Percentiles rank a stretch among this genome's conserved stretches.
These are phyloP conservation scores for Komagataella populi DNA, from an alignment of 805 yeast genomes.

Conservation along the genomic window DNA sequence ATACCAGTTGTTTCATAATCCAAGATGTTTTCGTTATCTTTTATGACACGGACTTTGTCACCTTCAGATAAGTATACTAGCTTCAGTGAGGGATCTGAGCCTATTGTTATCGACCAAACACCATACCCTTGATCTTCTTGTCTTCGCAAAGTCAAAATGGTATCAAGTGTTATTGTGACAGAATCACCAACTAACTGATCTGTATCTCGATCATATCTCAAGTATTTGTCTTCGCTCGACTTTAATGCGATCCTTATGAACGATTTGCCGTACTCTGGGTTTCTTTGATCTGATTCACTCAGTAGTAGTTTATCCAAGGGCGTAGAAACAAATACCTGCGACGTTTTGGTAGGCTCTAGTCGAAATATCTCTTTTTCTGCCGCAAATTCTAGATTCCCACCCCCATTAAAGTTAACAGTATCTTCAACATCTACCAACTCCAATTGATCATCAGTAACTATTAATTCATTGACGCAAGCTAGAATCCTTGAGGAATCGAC, in stretches of 20 bases:
- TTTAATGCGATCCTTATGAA: conserved; percentile 10
- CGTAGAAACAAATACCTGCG: conserved; percentile 14
- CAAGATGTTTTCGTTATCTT: conserved; percentile 16
- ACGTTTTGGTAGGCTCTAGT: conserved; percentile 12
- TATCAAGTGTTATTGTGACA: conserved; percentile 14
- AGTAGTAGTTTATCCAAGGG: conserved; percentile 10
- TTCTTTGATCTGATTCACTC: background rate
- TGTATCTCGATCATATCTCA: conserved; percentile 8
- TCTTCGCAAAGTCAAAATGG: conserved; percentile 11
- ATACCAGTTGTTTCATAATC: conserved; percentile 10
- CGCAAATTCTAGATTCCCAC: conserved; percentile 2
- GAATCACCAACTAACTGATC: conserved; percentile 9
- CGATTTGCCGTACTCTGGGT: conserved; percentile 1
- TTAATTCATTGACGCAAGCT: conserved; percentile 1
- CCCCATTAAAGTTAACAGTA: conserved; percentile 11
- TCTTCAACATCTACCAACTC: conserved; percentile 2
- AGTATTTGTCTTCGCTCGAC: conserved; percentile 10
- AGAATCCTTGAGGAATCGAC: background rate
- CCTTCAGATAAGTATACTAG: conserved; percentile 7
- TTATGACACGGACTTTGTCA: conserved; percentile 6
- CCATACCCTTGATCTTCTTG: conserved; percentile 1
- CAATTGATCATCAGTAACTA: conserved; percentile 6
- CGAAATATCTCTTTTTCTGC: conserved; percentile 5
- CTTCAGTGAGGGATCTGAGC: conserved; percentile 2
- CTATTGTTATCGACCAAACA: conserved; percentile 8